Conservation (phyloP, 345 rosid species). For the Tarenaya hassleriana region DNA sequence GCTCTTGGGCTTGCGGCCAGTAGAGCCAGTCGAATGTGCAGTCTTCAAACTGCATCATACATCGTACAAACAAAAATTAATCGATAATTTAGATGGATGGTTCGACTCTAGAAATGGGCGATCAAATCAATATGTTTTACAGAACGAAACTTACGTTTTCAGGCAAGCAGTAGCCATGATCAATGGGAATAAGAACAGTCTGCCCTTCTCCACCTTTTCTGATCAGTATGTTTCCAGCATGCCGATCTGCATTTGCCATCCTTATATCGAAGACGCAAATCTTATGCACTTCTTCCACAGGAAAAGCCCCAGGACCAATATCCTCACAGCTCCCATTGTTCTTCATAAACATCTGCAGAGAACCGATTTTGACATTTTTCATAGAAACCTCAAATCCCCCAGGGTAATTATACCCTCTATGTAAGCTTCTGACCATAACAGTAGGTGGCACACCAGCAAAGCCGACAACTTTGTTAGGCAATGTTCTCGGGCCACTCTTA, state of each 20-base stretch:
- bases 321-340: constrained; percentile 87
- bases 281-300: constrained; percentile 75
- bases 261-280: constrained; percentile 85
- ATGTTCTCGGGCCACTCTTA: constrained; percentile 31
- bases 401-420: constrained; percentile 62
- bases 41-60: constrained; percentile 94
- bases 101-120: neutral
- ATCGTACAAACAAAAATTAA: too few relatives aligned
- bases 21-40: constrained; percentile 93
- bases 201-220: constrained; percentile 40
- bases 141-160: constrained; percentile 39
- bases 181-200: constrained; percentile 64
- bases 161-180: constrained; percentile 89
- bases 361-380: constrained; percentile 59
- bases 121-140: too few relatives aligned
- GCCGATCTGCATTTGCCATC: constrained; percentile 92
- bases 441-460: constrained; percentile 91
- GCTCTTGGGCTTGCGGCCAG: constrained; percentile 84
- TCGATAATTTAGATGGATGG: too few relatives aligned
- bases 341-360: constrained; percentile 70
- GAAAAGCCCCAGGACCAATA: constrained; percentile 68
- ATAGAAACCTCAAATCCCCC: constrained; percentile 39
- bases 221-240: constrained; percentile 81
- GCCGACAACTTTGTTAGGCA: constrained; percentile 37
- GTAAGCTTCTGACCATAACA: constrained; percentile 69